phyloP scores from a whole-genome alignment of 148 eudicot species.

The Spergularia marina region DNA sequence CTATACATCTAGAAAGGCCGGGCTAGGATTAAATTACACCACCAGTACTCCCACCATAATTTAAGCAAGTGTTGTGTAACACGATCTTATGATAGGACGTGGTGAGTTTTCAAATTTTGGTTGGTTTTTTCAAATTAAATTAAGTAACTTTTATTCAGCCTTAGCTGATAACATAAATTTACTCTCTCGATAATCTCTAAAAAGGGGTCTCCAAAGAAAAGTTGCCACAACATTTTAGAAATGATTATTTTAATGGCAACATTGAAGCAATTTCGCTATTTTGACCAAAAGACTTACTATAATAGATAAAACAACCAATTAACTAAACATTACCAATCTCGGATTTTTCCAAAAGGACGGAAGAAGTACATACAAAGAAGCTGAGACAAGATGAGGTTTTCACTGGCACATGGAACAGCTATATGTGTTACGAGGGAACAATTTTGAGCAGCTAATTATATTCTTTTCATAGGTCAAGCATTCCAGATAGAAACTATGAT shows the following conservation, averaged over 20 bases:
- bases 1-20: neutral
- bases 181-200: neutral
- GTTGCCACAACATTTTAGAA: no score
- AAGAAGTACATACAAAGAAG: neutral
- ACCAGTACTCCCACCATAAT: no score
- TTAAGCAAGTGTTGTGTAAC: no score
- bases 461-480: slow-evolving; percentile 14
- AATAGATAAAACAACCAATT: no score
- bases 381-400: slow-evolving; percentile 8
- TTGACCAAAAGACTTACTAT: neutral
- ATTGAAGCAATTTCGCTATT: neutral
- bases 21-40: no score
- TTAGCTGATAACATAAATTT: neutral
- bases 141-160: no score
- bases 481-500: slow-evolving; percentile 6
- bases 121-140: no score
- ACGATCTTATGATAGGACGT: no score
- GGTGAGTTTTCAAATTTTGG: no score
- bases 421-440: slow-evolving; percentile 17
- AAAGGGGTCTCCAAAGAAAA: neutral
- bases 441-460: slow-evolving; percentile 14
- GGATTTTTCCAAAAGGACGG: no score
- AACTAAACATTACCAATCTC: no score
- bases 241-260: no score
- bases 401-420: slow-evolving; percentile 27